These are phyloP conservation scores for Lachancea sp. DNA, from an alignment of 805 yeast species.

Conservation along the genomic window DNA sequence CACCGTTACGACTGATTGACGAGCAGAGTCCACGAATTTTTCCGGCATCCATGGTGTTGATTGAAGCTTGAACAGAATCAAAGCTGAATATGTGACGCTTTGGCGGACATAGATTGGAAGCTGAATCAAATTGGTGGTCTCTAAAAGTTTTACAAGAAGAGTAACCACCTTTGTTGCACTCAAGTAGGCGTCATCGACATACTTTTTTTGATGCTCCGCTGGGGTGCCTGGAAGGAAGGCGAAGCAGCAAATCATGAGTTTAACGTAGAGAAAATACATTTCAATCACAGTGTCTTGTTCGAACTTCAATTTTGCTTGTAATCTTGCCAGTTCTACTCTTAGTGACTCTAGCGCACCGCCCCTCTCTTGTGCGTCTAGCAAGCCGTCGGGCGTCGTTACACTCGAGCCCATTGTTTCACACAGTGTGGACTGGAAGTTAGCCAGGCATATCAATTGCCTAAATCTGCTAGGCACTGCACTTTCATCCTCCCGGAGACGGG, in stretches of 20 bases:
- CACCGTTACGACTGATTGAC: conserved; percentile 90
- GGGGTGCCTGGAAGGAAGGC: conserved; percentile 90
- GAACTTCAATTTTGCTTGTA: conserved; percentile 59
- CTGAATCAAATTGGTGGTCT: conserved; percentile 65
- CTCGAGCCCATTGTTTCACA: conserved; percentile 83
- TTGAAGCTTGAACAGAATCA: conserved; percentile 74
- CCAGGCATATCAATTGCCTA: conserved; percentile 62
- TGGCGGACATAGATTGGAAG: conserved; percentile 83
- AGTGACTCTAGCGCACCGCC: conserved; percentile 73
- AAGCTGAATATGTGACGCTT: conserved; percentile 73
- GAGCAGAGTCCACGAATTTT: conserved; percentile 73
- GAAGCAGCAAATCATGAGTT: conserved; percentile 77
- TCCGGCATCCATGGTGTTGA: conserved; percentile 63
- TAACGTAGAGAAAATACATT: conserved; percentile 70
- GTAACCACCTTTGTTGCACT: conserved; percentile 80
- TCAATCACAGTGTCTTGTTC: conserved; percentile 64
- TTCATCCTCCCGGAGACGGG: conserved; percentile 50
- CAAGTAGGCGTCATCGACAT: conserved; percentile 73
- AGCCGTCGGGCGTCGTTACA: conserved; percentile 80
- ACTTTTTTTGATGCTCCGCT: conserved; percentile 76
- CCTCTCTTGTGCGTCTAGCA: conserved; percentile 75
- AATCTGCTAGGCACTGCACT: conserved; percentile 56
- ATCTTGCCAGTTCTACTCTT: conserved; percentile 69
- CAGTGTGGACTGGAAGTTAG: conserved; percentile 78
- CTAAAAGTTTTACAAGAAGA: conserved; percentile 62